Evolutionary conservation across 495 filamentous ascomycete species (phyloP), one percentile per base, ranked within the genome.

Genomic region (Oidiodendron maius): DNA sequence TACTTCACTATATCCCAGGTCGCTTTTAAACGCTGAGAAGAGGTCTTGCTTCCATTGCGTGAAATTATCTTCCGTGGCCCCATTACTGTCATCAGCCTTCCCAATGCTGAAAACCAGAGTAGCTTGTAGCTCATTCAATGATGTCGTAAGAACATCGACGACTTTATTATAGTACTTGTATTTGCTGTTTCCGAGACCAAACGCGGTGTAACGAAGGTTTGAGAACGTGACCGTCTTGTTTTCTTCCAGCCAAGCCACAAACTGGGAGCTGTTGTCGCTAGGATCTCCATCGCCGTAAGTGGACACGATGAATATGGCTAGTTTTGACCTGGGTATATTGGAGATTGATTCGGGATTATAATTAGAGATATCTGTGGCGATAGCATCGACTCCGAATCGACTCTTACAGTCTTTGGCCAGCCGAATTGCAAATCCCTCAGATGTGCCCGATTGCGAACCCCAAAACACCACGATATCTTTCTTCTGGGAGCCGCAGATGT

Each of bases 391-490:
- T 3, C 68, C 67, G 53, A 75, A 75, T 6, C 68, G 63, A 15
- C 61, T 46, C 3, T 59, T 57, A 35, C 70, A 68, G 21, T 78
- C 75, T 41, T 69, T 58, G 0, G 64, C 68, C 13, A 80, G 59
- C 5, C 65, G 61, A 40, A 69, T 58, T 12, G 74, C 74, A 47
- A 76, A 68, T 0, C 64, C 63, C 50, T 78, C 75, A 0, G 74
- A 71, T 0, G 72, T 78, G 10, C 76, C 75, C 13, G 74, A 76
- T 60, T 80, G 75, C 0, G 73, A 78, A 40, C 71, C 75, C 70
- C 71, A 80, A 55, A 78, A 73, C 8, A 78, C 64, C 13, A 74
- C 71, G n/a, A 72, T 10, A 22, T 64, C 40, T 34, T 60, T 67
- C 5, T 67, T 56, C 48, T 62, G 28, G n/a, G n/a, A n/a, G n/a